Percentiles rank a stretch among this genome's conserved stretches.
Conservation (phyloP, 169 alveolate genomes). For the Cryptosporidium ryanae region DNA sequence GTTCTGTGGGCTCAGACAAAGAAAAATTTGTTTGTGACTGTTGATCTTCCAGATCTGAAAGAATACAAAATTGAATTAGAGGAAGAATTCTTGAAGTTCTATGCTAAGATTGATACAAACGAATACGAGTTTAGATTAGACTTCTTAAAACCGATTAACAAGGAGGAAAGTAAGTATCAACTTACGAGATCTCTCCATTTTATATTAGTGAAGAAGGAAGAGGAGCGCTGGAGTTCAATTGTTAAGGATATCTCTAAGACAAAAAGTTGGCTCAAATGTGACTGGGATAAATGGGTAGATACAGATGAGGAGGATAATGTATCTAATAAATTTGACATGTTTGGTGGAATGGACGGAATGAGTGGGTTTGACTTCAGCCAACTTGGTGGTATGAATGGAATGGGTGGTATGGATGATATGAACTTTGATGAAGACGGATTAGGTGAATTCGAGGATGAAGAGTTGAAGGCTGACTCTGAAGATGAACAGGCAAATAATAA, state of each 20-base stretch:
- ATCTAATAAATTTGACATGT: slow-evolving; percentile 76
- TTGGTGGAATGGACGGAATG: slow-evolving; percentile 76
- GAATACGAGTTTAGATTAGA: slow-evolving; percentile 75
- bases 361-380: slow-evolving; percentile 78
- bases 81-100: slow-evolving; percentile 36
- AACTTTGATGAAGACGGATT: slow-evolving; percentile 58
- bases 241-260: slow-evolving; percentile 78
- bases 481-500: neutral
- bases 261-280: slow-evolving; percentile 79
- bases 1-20: slow-evolving; percentile 82
- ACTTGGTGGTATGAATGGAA: slow-evolving; percentile 77
- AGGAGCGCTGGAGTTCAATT: slow-evolving; percentile 75
- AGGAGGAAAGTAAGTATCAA: slow-evolving; percentile 80
- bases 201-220: slow-evolving; percentile 76
- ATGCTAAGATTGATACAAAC: slow-evolving; percentile 68
- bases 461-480: slow-evolving; percentile 21
- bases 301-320: slow-evolving; percentile 83
- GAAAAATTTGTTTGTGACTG: slow-evolving; percentile 79
- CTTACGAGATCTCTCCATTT: slow-evolving; percentile 80
- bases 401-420: slow-evolving; percentile 78
- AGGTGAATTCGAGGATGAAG: slow-evolving; percentile 58
- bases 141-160: slow-evolving; percentile 75
- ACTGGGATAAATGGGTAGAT: slow-evolving; percentile 84
- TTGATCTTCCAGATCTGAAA: slow-evolving; percentile 80
- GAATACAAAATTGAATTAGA: slow-evolving; percentile 76